Conservation (phyloP, 2,329 filamentous ascomycete genomes). For the Clonostachys solani region DNA sequence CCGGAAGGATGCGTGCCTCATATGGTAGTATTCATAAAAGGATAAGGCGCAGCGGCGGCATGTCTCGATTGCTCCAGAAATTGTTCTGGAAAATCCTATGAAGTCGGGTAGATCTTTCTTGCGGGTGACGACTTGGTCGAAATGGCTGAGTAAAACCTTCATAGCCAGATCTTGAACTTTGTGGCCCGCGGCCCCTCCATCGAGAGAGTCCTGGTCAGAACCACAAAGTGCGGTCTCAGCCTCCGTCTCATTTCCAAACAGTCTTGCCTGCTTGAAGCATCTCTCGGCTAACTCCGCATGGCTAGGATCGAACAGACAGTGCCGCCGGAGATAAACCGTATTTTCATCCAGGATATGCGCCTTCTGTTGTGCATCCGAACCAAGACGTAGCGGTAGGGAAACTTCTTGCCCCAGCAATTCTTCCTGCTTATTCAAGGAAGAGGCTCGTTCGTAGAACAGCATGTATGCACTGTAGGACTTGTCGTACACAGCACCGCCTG, state of each 20-base stretch:
- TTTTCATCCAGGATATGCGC: slow-evolving; percentile 70
- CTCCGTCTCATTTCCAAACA: slow-evolving; percentile 17
- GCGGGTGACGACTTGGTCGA: slow-evolving; percentile 73
- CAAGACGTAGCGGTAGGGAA: slow-evolving; percentile 30
- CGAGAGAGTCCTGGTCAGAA: not conserved
- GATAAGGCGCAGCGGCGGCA: slow-evolving; percentile 48
- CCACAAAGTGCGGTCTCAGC: not conserved
- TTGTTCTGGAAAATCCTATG: slow-evolving; percentile 31
- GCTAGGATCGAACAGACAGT: slow-evolving; percentile 72
- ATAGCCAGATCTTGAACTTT: slow-evolving; percentile 44
- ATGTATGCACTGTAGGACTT: slow-evolving; percentile 92
- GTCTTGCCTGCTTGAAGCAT: slow-evolving; percentile 54
- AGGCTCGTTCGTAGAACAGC: slow-evolving; percentile 89
- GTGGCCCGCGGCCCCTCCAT: slow-evolving; percentile 6
- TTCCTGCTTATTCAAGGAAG: slow-evolving; percentile 54
- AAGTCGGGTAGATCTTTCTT: slow-evolving; percentile 66
- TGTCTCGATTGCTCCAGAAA: not conserved
- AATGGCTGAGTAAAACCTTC: slow-evolving; percentile 54
- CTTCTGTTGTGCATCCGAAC: slow-evolving; percentile 38
- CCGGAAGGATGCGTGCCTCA: slow-evolving; percentile 52
- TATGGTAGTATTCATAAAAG: slow-evolving; percentile 57
- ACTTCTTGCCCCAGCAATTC: slow-evolving; percentile 11
- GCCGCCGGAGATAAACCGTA: slow-evolving; percentile 65
- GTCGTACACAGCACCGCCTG: slow-evolving; percentile 44
- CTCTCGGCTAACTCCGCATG: slow-evolving; percentile 65